Base-by-base conservation (phyloP, 257 asterid genomes). In the Solanum arcanum region DNA sequence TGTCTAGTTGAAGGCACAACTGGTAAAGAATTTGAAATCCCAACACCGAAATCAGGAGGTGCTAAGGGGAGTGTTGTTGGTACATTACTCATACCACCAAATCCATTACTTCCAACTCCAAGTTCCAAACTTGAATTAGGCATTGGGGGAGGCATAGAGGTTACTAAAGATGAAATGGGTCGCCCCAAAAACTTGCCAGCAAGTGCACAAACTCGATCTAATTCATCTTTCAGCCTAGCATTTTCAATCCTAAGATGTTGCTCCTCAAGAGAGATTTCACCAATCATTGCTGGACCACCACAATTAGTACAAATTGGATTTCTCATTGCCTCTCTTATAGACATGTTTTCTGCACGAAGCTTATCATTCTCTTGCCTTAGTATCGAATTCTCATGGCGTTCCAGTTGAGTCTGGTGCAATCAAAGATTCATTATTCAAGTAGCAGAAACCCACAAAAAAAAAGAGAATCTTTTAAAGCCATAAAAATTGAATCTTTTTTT, bases 111-210 rank as follows among this genome's bases (percentile, higher is more conserved):
- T 49, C 98, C 96, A n/a, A 94, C 95, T 9, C 95, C 98, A 25
- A 96, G 96, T 41, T 94, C 98, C 18, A 97, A 35, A 92, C 92
- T 91, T 3, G 98, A 93, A 77, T 93, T 94, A 9, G 95, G 93
- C 86, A 92, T 69, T 14, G 91, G 90, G 12, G 92, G 90, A 27
- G 87, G 86, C 88, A 90, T 89, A 20, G 92, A 82, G 20, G 84
- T 39, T 0, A 88, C 85, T 33, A 90, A 15, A n/a, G 92, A 88
- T 11, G 92, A 87, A 42, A 91, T 83, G 6, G 95, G 94, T 5
- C 93, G 91, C 21, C 95, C 95, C 31, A 92, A 72, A 81, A 92
- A 92, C 89, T 92, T 92, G n/a, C 94, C 95, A 14, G 95, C 95
- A 9, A 92, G 93, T 9, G 92, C 84, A 37, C 95, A 92, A 46